Evolutionary conservation across 2,329 filamentous ascomycete species (phyloP), one percentile per base, ranked within the genome.

Genomic region (Paecilomyces formosus): DNA sequence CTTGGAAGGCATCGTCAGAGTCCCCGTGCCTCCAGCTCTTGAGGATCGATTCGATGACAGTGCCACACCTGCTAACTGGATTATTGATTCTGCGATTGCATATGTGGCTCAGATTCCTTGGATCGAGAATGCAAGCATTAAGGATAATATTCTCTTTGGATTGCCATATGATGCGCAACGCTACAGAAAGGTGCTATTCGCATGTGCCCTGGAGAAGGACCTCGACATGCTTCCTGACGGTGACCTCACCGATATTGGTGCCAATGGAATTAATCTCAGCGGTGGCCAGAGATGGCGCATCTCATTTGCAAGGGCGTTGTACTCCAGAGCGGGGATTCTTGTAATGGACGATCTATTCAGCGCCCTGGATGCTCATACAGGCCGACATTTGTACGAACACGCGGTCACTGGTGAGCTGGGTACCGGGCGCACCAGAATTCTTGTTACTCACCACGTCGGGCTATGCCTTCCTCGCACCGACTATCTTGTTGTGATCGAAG

Each of bases 281-380:
- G 90, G 91, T 62, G 91, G 90, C 0, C 90, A 95, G 72, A 86
- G 89, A 67, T 92, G 90, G 88, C 83, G 90, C 56, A 82, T 94
- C 31, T 90, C 88, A 0, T 85, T 95, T 64, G 90, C 90, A 1
- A 81, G 90, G 53, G 89, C 90, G 0, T 78, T 94, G 18, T 94
- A 94, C 71, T 92, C 89, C 1, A 81, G 89, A 13, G 89, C 88
- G 0, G 86, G 88, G 0, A 86, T 92, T 61, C 77, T 95, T 4
- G 78, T 94, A 18, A 79, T 94, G 66, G 90, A 95, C 70, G 90
- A 95, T 67, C 89, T 93, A 49, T 92, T 95, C 71, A 90, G 87
- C 68, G 78, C 90, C 9, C 85, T 94, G 8, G 90, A 95, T 71
- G 87, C 89, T 2, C 88, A 92, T 66, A 89, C 92, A 30, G 90